Base-by-base conservation (phyloP, 768 basidiomycete genomes). In the Daedaleopsis sinensis region DNA sequence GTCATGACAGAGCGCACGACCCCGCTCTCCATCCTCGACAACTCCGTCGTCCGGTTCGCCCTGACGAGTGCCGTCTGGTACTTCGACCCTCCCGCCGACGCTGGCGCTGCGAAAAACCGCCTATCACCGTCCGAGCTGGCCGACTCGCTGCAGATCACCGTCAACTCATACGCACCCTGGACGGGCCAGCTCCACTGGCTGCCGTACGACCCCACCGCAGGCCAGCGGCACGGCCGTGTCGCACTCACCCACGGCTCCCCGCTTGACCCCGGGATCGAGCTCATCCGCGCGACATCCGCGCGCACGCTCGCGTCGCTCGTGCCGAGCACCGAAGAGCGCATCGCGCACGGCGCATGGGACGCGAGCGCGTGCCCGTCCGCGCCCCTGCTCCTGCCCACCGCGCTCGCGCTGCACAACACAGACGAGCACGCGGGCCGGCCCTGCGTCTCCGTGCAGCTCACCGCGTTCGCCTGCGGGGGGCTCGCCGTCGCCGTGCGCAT, bases 381-480 rank as follows among this genome's bases (percentile, higher is more conserved):
- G 1, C 27, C 13, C 24, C 52, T 65, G 0, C 38, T 55, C 6
- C 24, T n/a, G 6, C 35, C 47, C 1, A 57, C 54, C 6, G 0
- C 23, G 5, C 57, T 65, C 19, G 59, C 64, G 1, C 48, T 61
- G 51, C 48, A 58, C 43, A 57, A 58, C 44, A 21, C 57, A n/a
- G 10, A 53, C 5, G 53, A 58, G 19, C 52, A 46, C 39, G 21
- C 36, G 6, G 74, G 72, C 3, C 61, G 72, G 13, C 76, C 76
- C 21, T 69, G 66, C 35, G 66, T 76, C 63, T 70, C 75, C 10
- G 70, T 77, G 12, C 77, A 77, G 63, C 38, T 75, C 32, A 77
- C 75, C 4, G 67, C 59, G 4, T 73, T 78, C 55, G 60, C 66
- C 21, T 65, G 59, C 43, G 68, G 68, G n/a, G 72, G 69, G 5